Base-by-base conservation (phyloP, 768 basidiomycete species). In the Collybia sp. region DNA sequence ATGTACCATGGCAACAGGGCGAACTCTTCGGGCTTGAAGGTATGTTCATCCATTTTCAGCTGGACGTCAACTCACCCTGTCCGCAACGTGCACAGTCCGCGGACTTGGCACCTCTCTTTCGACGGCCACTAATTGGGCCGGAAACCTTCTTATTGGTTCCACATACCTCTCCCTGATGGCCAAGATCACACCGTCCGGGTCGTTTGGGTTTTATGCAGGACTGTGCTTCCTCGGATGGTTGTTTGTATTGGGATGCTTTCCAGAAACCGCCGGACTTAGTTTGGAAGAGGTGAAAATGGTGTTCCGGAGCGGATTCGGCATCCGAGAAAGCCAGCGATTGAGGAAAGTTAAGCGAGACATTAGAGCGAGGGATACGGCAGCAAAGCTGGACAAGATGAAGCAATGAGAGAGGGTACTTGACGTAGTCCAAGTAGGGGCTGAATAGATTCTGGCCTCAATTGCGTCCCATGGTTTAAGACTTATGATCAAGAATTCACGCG, bases 1-100 rank as follows among this genome's bases (percentile, higher is more conserved):
- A 88, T 55, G 80, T 89, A 2, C 89, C 89, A 0, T 91, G 89
- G 89, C 87, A 89, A 56, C 89, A 90, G 61, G 88, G 87, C 37
- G 89, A 91, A 58, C 72, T 93, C 10, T 92, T 92, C 65, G 71
- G 75, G 15, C 75, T 91, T 33, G 85, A 89, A 71, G 80, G 82
- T 79, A 35, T 20, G 64, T 59, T 88, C 87, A 56, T 71, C 82
- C 2, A 71, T 12, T n/a, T 34, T 20, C 13, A 3, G 13, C 17
- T 35, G 46, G 18, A 44, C 16, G 12, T 16, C 30, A 41, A 18
- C 30, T 20, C 15, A 17, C 25, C 20, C n/a, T 32, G 18, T 31
- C 40, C 25, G 25, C 18, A 19, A 15, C 16, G 8, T 16, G 18
- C 31, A 37, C 45, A 83, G 83, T 87, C 13, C 78, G 88, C 42